These are phyloP conservation scores for Chrysanthemum seticuspe DNA, from an alignment of 129 eudicot genomes.

Conservation along the genomic window DNA sequence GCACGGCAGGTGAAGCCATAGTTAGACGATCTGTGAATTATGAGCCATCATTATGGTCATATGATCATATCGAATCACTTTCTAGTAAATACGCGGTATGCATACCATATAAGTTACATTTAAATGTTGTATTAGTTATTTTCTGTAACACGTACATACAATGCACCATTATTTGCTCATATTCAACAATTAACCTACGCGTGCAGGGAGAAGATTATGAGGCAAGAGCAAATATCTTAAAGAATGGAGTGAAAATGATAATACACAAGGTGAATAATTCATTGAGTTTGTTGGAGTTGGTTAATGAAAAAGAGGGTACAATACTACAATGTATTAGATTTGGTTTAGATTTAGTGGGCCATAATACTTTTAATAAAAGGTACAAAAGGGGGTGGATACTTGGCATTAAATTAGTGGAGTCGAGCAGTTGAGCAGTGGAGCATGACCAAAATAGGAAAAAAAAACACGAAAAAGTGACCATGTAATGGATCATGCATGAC, in stretches of 20 bases:
- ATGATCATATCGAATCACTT: constrained; percentile 14
- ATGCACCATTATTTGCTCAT: too few species aligned
- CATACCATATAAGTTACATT: too few species aligned
- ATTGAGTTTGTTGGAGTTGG: constrained; percentile 14
- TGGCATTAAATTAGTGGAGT: too few species aligned
- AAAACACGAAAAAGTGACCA: too few species aligned
- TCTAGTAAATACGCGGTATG: constrained; percentile 14
- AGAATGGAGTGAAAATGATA: constrained; percentile 17
- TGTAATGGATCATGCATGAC: too few species aligned
- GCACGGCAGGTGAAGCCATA: neutral
- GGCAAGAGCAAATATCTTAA: constrained; percentile 20
- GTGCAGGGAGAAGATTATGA: constrained; percentile 27
- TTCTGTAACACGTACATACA: too few species aligned
- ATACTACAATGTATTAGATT: too few species aligned
- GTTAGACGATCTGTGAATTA: constrained; percentile 19
- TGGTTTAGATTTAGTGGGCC: too few species aligned
- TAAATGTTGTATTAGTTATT: neutral
- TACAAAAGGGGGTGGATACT: too few species aligned
- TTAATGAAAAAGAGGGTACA: neutral
- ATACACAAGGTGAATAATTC: neutral
- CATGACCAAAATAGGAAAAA: too few species aligned
- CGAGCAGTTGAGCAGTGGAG: too few species aligned
- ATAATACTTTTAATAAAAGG: too few species aligned
- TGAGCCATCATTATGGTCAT: constrained; percentile 14
- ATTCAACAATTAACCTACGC: neutral